These are phyloP conservation scores for Brasenia schreberi DNA, from an alignment of 164 flowering plant genomes.

Conservation along the genomic window DNA sequence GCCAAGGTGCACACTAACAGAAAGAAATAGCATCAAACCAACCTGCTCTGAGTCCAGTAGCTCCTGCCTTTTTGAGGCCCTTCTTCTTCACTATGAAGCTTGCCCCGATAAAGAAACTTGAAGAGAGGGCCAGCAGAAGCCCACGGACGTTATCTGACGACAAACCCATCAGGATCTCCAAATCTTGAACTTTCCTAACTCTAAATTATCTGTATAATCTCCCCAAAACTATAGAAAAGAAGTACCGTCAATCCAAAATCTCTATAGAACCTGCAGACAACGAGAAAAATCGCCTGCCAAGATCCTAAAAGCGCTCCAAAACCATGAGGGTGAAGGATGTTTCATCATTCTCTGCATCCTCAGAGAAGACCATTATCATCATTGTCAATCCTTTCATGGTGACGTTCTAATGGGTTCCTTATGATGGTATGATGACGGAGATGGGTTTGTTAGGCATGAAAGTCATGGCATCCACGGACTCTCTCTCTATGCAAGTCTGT, in stretches of 20 bases:
- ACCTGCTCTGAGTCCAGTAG: conserved; percentile 62
- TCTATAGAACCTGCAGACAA: background rate
- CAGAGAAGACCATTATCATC: too few relatives aligned
- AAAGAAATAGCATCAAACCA: background rate
- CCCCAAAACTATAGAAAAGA: background rate
- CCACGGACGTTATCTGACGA: conserved; percentile 49
- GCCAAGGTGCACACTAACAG: background rate
- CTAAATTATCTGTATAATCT: background rate
- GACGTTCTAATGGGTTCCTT: background rate
- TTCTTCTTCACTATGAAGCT: conserved; percentile 88
- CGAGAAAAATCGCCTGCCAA: background rate
- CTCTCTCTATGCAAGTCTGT: background rate
- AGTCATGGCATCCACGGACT: background rate
- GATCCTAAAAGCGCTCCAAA: background rate
- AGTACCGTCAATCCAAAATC: background rate
- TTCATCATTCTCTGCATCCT: too few relatives aligned
- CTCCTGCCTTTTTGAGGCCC: conserved; percentile 61
- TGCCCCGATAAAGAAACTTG: conserved; percentile 76
- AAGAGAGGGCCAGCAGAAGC: conserved; percentile 60
- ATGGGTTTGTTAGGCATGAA: background rate
- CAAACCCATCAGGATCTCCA: background rate
- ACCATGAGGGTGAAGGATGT: background rate
- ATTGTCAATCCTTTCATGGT: background rate
- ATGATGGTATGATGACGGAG: background rate
- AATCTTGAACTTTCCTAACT: background rate